Evolutionary conservation across 352 stramenopile genomes (phyloP).

Genomic region (Pythium scleroteichum): DNA sequence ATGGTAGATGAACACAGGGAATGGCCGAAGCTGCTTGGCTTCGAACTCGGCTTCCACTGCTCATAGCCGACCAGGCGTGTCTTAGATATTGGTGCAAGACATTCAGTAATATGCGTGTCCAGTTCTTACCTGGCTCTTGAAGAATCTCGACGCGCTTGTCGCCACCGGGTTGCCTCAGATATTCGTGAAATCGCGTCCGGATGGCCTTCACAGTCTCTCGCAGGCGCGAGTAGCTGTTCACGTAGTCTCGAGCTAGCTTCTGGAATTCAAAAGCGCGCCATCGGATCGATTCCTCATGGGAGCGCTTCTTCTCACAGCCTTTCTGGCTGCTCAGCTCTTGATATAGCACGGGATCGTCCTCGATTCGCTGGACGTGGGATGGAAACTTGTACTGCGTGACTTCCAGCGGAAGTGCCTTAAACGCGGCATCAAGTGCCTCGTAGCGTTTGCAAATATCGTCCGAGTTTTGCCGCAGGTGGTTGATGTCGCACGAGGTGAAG

Average conservation of each 20-base stretch:
- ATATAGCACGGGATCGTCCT: conserved; percentile 45
- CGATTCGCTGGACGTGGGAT: conserved; percentile 45
- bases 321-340: neutral
- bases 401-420: conserved; percentile 54
- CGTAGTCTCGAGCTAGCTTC: conserved; percentile 65
- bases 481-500: conserved; percentile 76
- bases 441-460: conserved; percentile 56
- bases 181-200: conserved; percentile 44
- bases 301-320: conserved; percentile 25
- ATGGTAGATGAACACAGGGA: conserved; percentile 69
- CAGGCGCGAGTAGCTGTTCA: conserved; percentile 56
- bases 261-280: conserved; percentile 71
- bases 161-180: neutral
- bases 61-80: conserved; percentile 13
- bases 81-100: neutral
- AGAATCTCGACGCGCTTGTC: conserved; percentile 3
- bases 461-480: conserved; percentile 46
- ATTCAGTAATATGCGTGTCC: too few species aligned
- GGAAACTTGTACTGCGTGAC: conserved; percentile 68
- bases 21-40: conserved; percentile 73
- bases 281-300: conserved; percentile 24
- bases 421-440: conserved; percentile 49
- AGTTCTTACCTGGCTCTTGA: conserved; percentile 27
- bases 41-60: conserved; percentile 88
- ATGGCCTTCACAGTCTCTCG: conserved; percentile 54